A percentile compares a stretch with the other conserved stretches of the same genome.
Evolutionary conservation across 208 protist species (phyloP).

Genomic region (Vickermania ingenoplastis): DNA sequence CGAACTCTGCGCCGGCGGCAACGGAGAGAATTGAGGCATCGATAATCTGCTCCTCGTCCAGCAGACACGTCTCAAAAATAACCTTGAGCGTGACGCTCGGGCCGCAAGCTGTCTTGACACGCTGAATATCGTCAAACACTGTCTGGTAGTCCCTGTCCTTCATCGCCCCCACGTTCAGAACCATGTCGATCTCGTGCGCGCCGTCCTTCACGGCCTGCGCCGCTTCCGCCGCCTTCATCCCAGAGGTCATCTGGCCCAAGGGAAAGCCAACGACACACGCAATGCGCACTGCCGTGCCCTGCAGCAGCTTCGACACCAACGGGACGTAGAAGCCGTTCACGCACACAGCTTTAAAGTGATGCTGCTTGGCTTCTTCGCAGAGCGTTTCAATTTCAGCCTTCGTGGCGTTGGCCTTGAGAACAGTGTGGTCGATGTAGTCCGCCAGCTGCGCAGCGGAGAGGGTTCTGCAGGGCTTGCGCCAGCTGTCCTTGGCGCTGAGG

Average conservation of each 20-base stretch:
- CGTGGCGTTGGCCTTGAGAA: conserved; percentile 78
- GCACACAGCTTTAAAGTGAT: conserved; percentile 89
- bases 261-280: conserved; percentile 87
- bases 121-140: conserved; percentile 84
- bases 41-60: conserved; percentile 85
- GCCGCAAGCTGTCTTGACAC: conserved; percentile 37
- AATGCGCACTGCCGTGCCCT: conserved; percentile 37
- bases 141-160: conserved; percentile 76
- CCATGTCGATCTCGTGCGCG: conserved; percentile 93
- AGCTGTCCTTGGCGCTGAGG: conserved; percentile 32
- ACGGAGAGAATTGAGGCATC: conserved; percentile 80
- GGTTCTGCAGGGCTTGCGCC: conserved; percentile 16
- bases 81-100: conserved; percentile 62
- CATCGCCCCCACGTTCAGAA: conserved; percentile 87
- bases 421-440: conserved; percentile 91
- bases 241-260: conserved; percentile 73
- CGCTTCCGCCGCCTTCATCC: conserved; percentile 83
- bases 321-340: conserved; percentile 84
- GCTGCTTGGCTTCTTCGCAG: conserved; percentile 74
- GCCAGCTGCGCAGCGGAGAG: background rate
- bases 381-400: conserved; percentile 52
- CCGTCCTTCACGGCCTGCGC: conserved; percentile 46
- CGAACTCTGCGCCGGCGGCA: conserved; percentile 81
- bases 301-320: conserved; percentile 28
- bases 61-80: conserved; percentile 91